Percentiles rank a stretch among this genome's conserved stretches.
phyloP scores from a whole-genome alignment of 2,329 filamentous ascomycete species.

The Xylariaceae sp. region DNA sequence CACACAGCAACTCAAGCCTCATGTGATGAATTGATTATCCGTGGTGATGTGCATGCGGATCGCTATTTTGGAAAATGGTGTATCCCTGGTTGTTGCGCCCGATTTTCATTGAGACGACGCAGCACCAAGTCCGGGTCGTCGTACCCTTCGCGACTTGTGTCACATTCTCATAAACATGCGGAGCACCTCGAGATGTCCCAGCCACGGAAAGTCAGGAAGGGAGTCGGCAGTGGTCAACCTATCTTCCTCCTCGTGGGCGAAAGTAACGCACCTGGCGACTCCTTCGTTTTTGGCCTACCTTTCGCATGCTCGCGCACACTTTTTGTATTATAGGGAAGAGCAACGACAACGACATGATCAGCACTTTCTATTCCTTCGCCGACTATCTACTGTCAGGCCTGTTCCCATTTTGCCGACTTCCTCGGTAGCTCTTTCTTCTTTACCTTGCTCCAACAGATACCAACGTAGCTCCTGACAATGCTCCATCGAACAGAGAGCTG shows the following conservation, averaged over 20 bases:
- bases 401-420: too few relatives aligned
- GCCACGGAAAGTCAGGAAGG: slow-evolving; percentile 2
- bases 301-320: neutral
- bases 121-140: slow-evolving; percentile 10
- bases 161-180: slow-evolving; percentile 21
- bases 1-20: neutral
- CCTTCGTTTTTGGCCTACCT: neutral
- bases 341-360: slow-evolving; percentile 1
- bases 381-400: too few relatives aligned
- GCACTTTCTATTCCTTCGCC: neutral
- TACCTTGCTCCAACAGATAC: slow-evolving; percentile 5
- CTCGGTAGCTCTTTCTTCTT: neutral
- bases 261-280: neutral
- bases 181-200: slow-evolving; percentile 10
- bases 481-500: slow-evolving; percentile 2
- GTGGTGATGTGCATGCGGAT: slow-evolving; percentile 28
- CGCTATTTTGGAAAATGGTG: slow-evolving; percentile 29
- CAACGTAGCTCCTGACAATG: neutral
- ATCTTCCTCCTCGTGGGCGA: neutral
- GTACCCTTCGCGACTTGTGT: slow-evolving; percentile 23
- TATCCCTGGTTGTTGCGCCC: slow-evolving; percentile 25
- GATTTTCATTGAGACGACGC: slow-evolving; percentile 25
- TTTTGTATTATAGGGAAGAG: neutral
- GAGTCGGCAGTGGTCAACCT: neutral
- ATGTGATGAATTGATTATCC: slow-evolving; percentile 1